Evolutionary conservation across 345 rosid species (phyloP).

Genomic region (Acer saccharum): DNA sequence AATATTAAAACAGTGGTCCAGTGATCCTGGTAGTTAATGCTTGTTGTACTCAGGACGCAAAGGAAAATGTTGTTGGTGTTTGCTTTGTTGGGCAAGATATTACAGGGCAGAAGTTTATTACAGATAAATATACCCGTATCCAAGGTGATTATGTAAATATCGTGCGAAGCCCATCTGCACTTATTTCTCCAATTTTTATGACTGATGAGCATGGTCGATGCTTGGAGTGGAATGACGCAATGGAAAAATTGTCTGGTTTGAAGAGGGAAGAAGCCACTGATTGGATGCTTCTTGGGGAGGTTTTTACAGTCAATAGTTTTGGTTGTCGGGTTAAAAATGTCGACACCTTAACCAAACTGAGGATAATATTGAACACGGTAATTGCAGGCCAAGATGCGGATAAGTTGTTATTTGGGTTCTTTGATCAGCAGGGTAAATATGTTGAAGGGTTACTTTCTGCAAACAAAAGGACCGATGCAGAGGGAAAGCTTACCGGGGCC

Average conservation of each 20-base stretch:
- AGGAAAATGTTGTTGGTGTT: constrained; percentile 62
- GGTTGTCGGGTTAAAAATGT: constrained; percentile 71
- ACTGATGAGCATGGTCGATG: constrained; percentile 63
- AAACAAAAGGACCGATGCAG: constrained; percentile 57
- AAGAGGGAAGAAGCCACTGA: constrained; percentile 67
- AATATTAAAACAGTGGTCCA: constrained; percentile 51
- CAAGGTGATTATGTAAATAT: constrained; percentile 78
- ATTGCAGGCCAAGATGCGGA: constrained; percentile 59
- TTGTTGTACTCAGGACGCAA: constrained; percentile 68
- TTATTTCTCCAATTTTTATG: constrained; percentile 87
- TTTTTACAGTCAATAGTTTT: constrained; percentile 55
- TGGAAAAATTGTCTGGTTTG: constrained; percentile 78
- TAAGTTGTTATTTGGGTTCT: constrained; percentile 70
- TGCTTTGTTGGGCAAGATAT: constrained; percentile 88
- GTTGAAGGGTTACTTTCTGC: constrained; percentile 69
- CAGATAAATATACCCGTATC: constrained; percentile 58
- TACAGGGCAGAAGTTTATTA: constrained; percentile 57
- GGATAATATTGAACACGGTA: constrained; percentile 58
- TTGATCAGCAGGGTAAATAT: constrained; percentile 53
- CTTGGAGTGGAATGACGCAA: constrained; percentile 82
- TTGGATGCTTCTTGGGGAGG: constrained; percentile 76
- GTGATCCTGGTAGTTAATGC: constrained; percentile 63
- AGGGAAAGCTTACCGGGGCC: constrained; percentile 65
- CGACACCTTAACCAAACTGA: constrained; percentile 70
- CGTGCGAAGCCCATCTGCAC: constrained; percentile 62